Evolutionary conservation across 2,329 filamentous ascomycete species (phyloP).

Genomic region (Torrubiellomyces zombiae): DNA sequence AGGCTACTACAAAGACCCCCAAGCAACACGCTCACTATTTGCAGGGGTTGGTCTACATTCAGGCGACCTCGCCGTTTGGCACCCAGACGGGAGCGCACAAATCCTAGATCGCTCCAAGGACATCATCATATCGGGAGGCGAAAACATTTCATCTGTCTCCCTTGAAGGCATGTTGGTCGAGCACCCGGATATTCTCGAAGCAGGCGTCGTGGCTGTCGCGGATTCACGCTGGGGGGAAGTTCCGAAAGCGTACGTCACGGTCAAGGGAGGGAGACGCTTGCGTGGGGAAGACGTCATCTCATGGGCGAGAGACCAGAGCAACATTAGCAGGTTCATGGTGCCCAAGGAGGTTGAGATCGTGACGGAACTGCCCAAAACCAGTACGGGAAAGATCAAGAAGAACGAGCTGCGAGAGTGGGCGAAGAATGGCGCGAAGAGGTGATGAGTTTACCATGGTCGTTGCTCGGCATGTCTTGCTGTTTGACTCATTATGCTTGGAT

Average conservation of each 20-base stretch:
- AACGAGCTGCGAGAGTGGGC: conserved; percentile 83
- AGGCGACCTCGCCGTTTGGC: conserved; percentile 86
- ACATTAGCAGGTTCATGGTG: conserved; percentile 84
- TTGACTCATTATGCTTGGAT: no score
- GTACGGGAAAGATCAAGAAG: conserved; percentile 93
- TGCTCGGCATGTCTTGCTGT: no score
- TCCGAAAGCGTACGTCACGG: conserved; percentile 85
- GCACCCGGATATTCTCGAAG: conserved; percentile 81
- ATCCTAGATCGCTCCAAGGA: conserved; percentile 92
- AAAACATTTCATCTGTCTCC: conserved; percentile 91
- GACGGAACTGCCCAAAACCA: conserved; percentile 84
- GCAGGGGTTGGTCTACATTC: conserved; percentile 74
- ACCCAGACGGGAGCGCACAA: conserved; percentile 77
- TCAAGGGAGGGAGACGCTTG: conserved; percentile 43
- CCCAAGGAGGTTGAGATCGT: conserved; percentile 60
- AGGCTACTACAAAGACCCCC: conserved; percentile 81
- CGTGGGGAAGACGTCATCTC: conserved; percentile 50
- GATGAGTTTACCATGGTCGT: not conserved
- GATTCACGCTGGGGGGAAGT: conserved; percentile 90
- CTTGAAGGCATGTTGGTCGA: conserved; percentile 79
- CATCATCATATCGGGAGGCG: conserved; percentile 93
- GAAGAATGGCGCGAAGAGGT: conserved; percentile 11
- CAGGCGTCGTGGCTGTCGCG: conserved; percentile 71
- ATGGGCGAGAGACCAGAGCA: conserved; percentile 70
- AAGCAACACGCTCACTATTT: conserved; percentile 75